Evolutionary conservation across 176 grass and related monocot genomes (phyloP), one percentile per base, ranked within the genome.

Genomic region (Triticum urartu): DNA sequence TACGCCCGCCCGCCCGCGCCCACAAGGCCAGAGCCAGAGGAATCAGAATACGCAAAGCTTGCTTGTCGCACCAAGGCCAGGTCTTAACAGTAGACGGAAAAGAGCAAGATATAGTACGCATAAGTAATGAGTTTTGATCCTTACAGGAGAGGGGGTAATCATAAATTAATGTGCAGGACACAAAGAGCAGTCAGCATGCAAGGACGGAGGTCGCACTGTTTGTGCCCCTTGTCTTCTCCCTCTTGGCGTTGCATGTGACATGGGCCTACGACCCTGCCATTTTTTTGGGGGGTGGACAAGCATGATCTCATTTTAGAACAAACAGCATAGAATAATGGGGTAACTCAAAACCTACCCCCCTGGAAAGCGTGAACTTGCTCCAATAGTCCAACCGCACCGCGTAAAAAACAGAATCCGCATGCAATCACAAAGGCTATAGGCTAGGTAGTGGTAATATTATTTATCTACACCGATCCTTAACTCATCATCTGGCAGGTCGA

Each of bases 381-480:
- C 86, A 81, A 81, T 70, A 45, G 54, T 71, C 62, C 81, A 71
- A 81, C 82, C 42, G 71, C 75, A 78, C 40, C 78, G 26, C 66
- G 63, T 85, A 88, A 85, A 88, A 56, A 91, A 85, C 50, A 88
- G 90, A 88, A 84, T 91, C 81, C 40, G 50, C 50, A 18, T 54
- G 24, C 40, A n/a, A 81, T 48, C 72, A 11, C 28, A 36, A 85
- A 42, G 45, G 62, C 64, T 58, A 42, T 7, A 32, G 63, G 5
- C 15, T 18, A 54, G 50, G 50, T 18, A 18, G 0, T 3, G 2
- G 50, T 24, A 7, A 21, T 39, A 30, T 43, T 91, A 62, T 81
- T 77, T 67, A 88, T 78, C 0, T 47, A 47, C 43, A 48, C 64
- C 69, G 8, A 71, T 56, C 71, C 24, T 88, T 88, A 58, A 91